Percentiles rank a stretch among this genome's conserved stretches.
Conservation (phyloP, 2,329 filamentous ascomycete genomes). For the Cercospora sesami region DNA sequence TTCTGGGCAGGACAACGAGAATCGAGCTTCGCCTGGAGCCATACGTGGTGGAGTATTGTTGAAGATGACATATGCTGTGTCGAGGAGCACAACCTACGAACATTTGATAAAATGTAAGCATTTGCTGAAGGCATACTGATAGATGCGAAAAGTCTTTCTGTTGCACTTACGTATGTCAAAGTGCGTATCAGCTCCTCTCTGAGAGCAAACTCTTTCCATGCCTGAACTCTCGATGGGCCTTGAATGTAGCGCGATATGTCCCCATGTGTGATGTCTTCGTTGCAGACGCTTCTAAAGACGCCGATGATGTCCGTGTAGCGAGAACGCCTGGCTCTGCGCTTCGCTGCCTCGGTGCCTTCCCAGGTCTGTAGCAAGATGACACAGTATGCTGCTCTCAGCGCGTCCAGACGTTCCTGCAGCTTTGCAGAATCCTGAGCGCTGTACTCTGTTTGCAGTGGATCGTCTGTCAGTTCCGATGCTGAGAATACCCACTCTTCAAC, state of each 20-base stretch:
- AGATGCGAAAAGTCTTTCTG: neutral
- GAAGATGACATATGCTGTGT: slow-evolving; percentile 10
- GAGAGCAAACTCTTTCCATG: slow-evolving; percentile 1
- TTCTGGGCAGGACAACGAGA: slow-evolving; percentile 7
- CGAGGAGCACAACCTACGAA: neutral
- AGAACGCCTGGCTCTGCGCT: slow-evolving; percentile 6
- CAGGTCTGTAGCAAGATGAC: slow-evolving; percentile 8
- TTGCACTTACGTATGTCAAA: slow-evolving; percentile 4
- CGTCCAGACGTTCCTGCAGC: slow-evolving; percentile 1
- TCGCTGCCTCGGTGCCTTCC: slow-evolving; percentile 6
- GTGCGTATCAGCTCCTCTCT: slow-evolving; percentile 13
- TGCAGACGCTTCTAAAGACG: slow-evolving; percentile 8
- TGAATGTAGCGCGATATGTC: neutral
- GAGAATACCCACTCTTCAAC: slow-evolving; percentile 13
- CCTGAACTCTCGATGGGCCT: neutral
- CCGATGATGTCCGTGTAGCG: slow-evolving; percentile 10
- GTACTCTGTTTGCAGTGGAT: neutral
- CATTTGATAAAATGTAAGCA: neutral
- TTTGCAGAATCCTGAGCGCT: neutral
- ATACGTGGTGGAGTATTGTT: slow-evolving; percentile 13
- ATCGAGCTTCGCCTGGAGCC: slow-evolving; percentile 3
- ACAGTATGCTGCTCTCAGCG: slow-evolving; percentile 5
- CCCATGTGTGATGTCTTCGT: slow-evolving; percentile 1
- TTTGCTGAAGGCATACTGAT: neutral
- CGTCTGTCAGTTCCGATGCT: slow-evolving; percentile 3